phyloP scores from a whole-genome alignment of 805 yeast genomes.

The Saturnispora silvae region DNA sequence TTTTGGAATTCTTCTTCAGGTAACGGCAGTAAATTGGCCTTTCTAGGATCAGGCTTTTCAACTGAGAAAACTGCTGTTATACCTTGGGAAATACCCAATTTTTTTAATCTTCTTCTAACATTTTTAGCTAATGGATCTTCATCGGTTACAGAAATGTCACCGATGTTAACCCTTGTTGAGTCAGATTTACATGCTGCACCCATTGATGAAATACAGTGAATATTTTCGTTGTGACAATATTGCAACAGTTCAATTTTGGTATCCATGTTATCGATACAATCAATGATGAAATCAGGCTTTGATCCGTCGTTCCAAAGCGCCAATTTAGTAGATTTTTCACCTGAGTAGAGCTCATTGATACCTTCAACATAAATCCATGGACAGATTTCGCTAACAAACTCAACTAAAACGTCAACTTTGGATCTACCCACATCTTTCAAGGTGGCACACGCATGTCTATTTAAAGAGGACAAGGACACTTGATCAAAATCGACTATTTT shows the following conservation, averaged over 20 bases:
- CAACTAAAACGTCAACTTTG: slow-evolving; percentile 70
- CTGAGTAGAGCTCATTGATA: slow-evolving; percentile 65
- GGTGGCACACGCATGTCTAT: slow-evolving; percentile 93
- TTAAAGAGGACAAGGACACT: slow-evolving; percentile 82
- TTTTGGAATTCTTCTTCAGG: slow-evolving; percentile 70
- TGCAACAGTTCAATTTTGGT: slow-evolving; percentile 88
- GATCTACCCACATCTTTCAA: slow-evolving; percentile 85
- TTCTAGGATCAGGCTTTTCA: slow-evolving; percentile 93
- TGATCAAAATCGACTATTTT: slow-evolving; percentile 92
- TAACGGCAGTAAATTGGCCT: slow-evolving; percentile 78
- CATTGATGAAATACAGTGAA: slow-evolving; percentile 81
- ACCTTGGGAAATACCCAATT: slow-evolving; percentile 62
- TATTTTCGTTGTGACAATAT: slow-evolving; percentile 48
- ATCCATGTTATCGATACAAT: slow-evolving; percentile 93
- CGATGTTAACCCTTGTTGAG: slow-evolving; percentile 81
- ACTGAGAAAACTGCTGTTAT: slow-evolving; percentile 87
- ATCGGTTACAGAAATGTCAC: slow-evolving; percentile 80
- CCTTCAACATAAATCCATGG: slow-evolving; percentile 92
- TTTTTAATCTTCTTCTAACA: slow-evolving; percentile 74
- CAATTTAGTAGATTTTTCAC: slow-evolving; percentile 52
- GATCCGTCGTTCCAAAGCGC: slow-evolving; percentile 31
- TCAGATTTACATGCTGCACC: slow-evolving; percentile 98
- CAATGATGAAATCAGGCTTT: slow-evolving; percentile 72
- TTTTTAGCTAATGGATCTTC: slow-evolving; percentile 90
- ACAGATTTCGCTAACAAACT: slow-evolving; percentile 61